These are phyloP conservation scores for Nemania serpens DNA, from an alignment of 2,329 filamentous ascomycete genomes.

Conservation along the genomic window DNA sequence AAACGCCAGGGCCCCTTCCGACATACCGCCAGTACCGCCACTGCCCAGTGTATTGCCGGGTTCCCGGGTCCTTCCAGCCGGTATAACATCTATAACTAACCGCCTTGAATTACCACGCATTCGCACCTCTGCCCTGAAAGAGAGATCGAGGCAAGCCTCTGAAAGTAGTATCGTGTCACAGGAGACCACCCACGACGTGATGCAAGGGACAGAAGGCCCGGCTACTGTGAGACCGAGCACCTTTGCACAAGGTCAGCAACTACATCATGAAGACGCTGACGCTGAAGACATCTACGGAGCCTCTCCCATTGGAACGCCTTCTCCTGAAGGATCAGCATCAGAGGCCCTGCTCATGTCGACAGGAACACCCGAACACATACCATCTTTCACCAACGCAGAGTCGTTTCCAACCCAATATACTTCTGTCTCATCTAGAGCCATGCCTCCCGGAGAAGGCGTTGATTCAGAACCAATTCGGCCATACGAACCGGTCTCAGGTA, in stretches of 20 bases:
- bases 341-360: constrained; percentile 37
- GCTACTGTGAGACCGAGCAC: not conserved
- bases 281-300: constrained; percentile 40
- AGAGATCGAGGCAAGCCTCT: constrained; percentile 30
- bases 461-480: constrained; percentile 23
- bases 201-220: constrained; percentile 11
- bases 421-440: constrained; percentile 32
- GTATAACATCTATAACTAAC: constrained; percentile 12
- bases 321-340: constrained; percentile 29
- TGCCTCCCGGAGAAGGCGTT: constrained; percentile 25
- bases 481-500: constrained; percentile 26
- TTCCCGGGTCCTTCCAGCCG: constrained; percentile 16
- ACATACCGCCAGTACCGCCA: constrained; percentile 33
- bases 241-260: not conserved
- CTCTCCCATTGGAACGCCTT: constrained; percentile 35
- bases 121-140: constrained; percentile 33
- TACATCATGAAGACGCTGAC: constrained; percentile 14
- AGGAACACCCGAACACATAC: constrained; percentile 32
- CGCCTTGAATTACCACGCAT: constrained; percentile 40
- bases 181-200: constrained; percentile 16
- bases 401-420: constrained; percentile 35
- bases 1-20: constrained; percentile 4
- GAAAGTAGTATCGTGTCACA: constrained; percentile 25
- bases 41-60: constrained; percentile 19
- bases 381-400: constrained; percentile 29